Evolutionary conservation across 495 filamentous ascomycete species (phyloP), one percentile per base, ranked within the genome.

Genomic region (Aspergillus biplanus): DNA sequence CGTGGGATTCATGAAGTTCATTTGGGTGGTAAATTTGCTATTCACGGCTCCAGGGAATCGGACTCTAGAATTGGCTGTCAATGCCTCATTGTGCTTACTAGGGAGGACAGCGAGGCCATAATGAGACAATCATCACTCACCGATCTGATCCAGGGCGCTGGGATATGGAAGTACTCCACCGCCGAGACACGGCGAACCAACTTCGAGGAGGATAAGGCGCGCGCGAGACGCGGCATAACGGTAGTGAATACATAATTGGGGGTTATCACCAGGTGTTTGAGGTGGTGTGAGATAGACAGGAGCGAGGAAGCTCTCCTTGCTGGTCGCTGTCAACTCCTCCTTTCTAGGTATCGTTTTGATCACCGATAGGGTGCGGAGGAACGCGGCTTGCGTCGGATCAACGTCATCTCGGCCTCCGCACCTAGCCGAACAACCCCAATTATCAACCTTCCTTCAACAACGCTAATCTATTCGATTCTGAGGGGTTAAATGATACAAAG

Each of bases 21-120:
- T 87, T 6, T 84, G 76, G 63, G 86, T 87, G 5, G 90, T 96
- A 74, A 99, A 98, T 60, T 91, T 90, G 76, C 90, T 95, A 74
- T 96, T 91, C 33, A 99, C 83, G 0, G 96, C 96, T n/a, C 95
- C 95, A 0, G 95, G 95, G 65, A 99, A 99, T 39, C 88, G 87
- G 47, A 99, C 92, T 66, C 87, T 90, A 27, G 0, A 16, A 0
- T 7, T 9, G 50, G 16, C 12, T 42, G 48, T 58, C 44, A 56
- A 42, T 13, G 4, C 39, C 33, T 27, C 27, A 32, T 39, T 37
- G 16, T 52, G n/a, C 35, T 21, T 1, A n/a, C 7, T 32, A 33
- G 7, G 7, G 6, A 8, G 4, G 15, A 27, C 34, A 13, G 21
- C 35, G 3, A 35, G 16, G 35, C 16, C 18, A 52, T 16, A 11